phyloP scores from a whole-genome alignment of 768 basidiomycete species.

The Russula lepida region DNA sequence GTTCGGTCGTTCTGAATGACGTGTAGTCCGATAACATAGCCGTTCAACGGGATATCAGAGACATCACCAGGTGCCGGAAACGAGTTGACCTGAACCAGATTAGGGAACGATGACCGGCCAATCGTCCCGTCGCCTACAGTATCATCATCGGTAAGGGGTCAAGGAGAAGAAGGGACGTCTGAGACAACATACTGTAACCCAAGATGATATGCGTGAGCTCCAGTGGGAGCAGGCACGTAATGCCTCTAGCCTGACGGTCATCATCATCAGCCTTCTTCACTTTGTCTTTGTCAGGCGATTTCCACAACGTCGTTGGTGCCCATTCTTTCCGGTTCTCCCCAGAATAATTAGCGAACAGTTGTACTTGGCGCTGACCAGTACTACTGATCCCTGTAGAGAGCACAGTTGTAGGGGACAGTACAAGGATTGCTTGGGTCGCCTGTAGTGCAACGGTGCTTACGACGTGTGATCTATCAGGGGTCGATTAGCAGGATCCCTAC shows the following conservation, averaged over 20 bases:
- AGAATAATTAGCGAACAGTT: neutral
- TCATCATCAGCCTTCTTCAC: neutral
- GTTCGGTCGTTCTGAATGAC: conserved; percentile 49
- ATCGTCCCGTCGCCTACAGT: conserved; percentile 28
- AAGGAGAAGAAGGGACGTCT: neutral
- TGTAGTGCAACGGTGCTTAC: conserved; percentile 5
- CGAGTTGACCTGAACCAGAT: conserved; percentile 18
- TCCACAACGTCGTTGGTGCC: conserved; percentile 25
- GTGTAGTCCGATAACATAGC: conserved; percentile 43
- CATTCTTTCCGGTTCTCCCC: conserved; percentile 12
- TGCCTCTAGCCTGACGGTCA: neutral
- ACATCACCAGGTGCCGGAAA: conserved; percentile 27
- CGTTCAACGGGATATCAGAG: conserved; percentile 43
- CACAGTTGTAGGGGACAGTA: conserved; percentile 17
- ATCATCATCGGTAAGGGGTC: neutral
- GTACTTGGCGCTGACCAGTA: conserved; percentile 6
- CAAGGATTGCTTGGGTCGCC: conserved; percentile 8
- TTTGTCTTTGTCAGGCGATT: conserved; percentile 18
- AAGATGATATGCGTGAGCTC: conserved; percentile 50
- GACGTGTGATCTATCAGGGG: conserved; percentile 13
- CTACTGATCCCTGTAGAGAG: conserved; percentile 22
- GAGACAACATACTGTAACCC: conserved; percentile 41
- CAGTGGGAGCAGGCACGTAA: conserved; percentile 35
- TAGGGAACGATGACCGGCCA: conserved; percentile 24
- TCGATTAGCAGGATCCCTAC: neutral